These are phyloP conservation scores for Salix dunnii DNA, from an alignment of 345 rosid species.

Conservation along the genomic window DNA sequence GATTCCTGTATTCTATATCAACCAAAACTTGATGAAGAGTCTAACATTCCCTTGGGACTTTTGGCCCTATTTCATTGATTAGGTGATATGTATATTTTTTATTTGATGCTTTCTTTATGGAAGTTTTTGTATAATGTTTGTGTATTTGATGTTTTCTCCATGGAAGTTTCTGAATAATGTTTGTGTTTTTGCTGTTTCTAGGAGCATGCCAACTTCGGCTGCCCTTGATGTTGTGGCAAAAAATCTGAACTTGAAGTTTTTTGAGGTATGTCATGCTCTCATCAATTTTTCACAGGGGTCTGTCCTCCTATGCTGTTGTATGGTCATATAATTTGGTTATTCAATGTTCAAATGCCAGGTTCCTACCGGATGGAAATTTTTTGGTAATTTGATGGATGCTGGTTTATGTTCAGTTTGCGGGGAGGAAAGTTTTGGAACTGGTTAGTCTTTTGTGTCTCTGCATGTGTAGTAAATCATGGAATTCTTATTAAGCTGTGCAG, in stretches of 20 bases:
- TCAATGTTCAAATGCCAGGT: conserved; percentile 48
- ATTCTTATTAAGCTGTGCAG: background rate
- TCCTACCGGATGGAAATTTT: conserved; percentile 99
- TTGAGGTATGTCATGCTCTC: conserved; percentile 58
- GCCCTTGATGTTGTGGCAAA: conserved; percentile 97
- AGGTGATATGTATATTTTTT: background rate
- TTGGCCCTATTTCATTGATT: background rate
- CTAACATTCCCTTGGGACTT: background rate
- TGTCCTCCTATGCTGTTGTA: background rate
- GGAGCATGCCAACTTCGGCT: conserved; percentile 99
- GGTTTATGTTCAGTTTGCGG: conserved; percentile 95
- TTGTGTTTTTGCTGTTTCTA: conserved; percentile 29
- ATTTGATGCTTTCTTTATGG: background rate
- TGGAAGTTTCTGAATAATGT: background rate
- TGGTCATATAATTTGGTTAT: conserved; percentile 10
- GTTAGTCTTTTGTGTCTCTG: conserved; percentile 36
- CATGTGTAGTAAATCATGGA: conserved; percentile 3
- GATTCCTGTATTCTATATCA: background rate
- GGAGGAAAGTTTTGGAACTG: conserved; percentile 99
- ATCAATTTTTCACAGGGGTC: background rate
- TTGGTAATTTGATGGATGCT: conserved; percentile 99
- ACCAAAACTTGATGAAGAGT: no score
- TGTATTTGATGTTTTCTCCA: background rate
- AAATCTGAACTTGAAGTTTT: conserved; percentile 75
- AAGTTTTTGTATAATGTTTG: background rate